phyloP scores from a whole-genome alignment of 352 stramenopile genomes.

The Phytopythium helicoides region DNA sequence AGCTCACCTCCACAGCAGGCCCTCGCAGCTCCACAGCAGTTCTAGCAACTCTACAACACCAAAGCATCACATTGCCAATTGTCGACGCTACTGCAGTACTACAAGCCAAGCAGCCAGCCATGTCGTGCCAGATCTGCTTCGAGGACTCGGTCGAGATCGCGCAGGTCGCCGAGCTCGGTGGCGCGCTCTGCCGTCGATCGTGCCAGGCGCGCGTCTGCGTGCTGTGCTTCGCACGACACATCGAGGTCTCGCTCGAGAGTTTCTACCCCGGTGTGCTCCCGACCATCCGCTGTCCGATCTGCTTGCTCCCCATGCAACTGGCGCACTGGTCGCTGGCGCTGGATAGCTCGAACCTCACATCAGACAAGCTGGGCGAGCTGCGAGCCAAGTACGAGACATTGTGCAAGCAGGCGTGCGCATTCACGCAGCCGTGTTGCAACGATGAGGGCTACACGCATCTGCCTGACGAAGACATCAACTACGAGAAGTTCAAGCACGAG shows the following conservation, averaged over 20 bases:
- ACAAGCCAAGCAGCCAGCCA: too few relatives aligned
- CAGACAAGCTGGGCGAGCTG: neutral
- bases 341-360: constrained; percentile 1
- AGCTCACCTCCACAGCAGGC: too few relatives aligned
- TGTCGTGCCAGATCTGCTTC: constrained; percentile 43
- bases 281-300: constrained; percentile 29
- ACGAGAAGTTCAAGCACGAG: neutral
- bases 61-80: too few relatives aligned
- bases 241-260: constrained; percentile 22
- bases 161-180: constrained; percentile 3
- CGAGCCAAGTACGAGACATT: constrained; percentile 13
- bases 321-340: constrained; percentile 14
- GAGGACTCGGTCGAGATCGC: constrained; percentile 9
- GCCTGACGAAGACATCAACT: neutral
- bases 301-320: constrained; percentile 13
- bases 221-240: constrained; percentile 18
- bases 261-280: constrained; percentile 31
- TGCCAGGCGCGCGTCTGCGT: constrained; percentile 19
- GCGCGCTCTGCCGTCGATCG: constrained; percentile 14
- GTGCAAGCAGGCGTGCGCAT: constrained; percentile 15
- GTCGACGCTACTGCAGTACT: too few relatives aligned
- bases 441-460: constrained; percentile 34
- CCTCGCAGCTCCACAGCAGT: too few relatives aligned
- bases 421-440: constrained; percentile 31
- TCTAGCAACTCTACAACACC: too few relatives aligned